Conservation (phyloP, 2,329 filamentous ascomycete genomes). For the Colletotrichum cereale region DNA sequence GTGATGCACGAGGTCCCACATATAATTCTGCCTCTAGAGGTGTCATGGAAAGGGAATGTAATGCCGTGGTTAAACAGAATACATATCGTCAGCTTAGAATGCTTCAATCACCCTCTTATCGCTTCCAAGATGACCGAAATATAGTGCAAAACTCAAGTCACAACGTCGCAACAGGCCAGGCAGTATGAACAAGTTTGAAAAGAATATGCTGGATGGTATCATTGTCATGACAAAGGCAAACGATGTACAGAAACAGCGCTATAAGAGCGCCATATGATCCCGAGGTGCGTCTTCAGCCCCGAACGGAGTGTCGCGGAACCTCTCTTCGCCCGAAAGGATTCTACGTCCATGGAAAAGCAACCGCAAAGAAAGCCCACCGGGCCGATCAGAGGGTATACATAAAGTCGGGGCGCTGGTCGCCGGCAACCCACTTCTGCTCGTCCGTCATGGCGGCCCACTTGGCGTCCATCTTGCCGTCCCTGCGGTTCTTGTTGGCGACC, state of each 20-base stretch:
- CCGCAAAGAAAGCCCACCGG: neutral
- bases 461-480: conserved; percentile 66
- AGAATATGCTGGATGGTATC: neutral
- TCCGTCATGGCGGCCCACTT: conserved; percentile 67
- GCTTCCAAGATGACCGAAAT: no score
- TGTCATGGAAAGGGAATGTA: no score
- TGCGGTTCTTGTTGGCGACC: conserved; percentile 71
- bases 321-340: neutral
- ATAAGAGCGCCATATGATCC: neutral
- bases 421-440: conserved; percentile 67
- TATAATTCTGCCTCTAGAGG: no score
- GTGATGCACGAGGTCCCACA: neutral
- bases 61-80: no score
- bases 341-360: neutral
- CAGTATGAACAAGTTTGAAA: no score
- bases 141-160: neutral
- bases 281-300: neutral
- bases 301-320: no score
- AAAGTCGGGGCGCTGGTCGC: conserved; percentile 62
- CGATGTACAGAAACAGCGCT: neutral
- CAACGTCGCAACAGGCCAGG: neutral
- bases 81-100: no score
- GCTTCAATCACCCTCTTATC: no score
- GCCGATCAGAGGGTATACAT: conserved; percentile 48
- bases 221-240: neutral